phyloP scores from a whole-genome alignment of 1,139 yeast species.

The Saccharomycopsis hybrid region DNA sequence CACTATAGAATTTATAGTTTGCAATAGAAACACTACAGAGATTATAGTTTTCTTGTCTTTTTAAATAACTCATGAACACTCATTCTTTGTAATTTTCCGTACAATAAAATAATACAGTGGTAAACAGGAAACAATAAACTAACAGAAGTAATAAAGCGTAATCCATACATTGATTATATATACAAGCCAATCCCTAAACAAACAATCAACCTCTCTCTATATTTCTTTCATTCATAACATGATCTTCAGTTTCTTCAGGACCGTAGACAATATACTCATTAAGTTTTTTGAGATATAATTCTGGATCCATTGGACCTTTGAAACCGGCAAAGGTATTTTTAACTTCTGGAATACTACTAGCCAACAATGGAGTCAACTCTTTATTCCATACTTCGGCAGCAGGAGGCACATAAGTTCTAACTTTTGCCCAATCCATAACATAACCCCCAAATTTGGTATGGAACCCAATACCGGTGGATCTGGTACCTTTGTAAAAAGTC shows the following conservation, averaged over 20 bases:
- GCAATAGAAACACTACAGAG: too few species aligned
- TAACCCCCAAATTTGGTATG: constrained; percentile 71
- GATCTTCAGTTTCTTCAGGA: constrained; percentile 31
- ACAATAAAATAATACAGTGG: too few species aligned
- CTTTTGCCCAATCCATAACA: constrained; percentile 75
- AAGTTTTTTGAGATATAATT: constrained; percentile 64
- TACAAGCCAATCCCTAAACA: not conserved
- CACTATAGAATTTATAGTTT: too few species aligned
- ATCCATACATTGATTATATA: not conserved
- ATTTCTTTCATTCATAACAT: constrained; percentile 23
- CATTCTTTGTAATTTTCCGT: too few species aligned
- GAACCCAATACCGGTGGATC: constrained; percentile 88
- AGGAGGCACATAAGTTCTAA: constrained; percentile 88
- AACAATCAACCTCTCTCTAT: constrained; percentile 39
- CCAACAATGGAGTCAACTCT: constrained; percentile 68
- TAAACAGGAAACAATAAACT: too few species aligned
- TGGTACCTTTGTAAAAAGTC: constrained; percentile 90
- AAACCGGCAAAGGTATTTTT: constrained; percentile 66
- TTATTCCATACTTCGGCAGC: constrained; percentile 34
- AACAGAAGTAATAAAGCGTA: constrained; percentile 13
- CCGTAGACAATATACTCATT: constrained; percentile 76
- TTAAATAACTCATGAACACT: too few species aligned
- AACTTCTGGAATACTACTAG: constrained; percentile 63
- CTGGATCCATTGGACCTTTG: constrained; percentile 65
- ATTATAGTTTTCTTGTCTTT: too few species aligned